Conservation (phyloP, 345 rosid species). For the Lepidium aucheri region DNA sequence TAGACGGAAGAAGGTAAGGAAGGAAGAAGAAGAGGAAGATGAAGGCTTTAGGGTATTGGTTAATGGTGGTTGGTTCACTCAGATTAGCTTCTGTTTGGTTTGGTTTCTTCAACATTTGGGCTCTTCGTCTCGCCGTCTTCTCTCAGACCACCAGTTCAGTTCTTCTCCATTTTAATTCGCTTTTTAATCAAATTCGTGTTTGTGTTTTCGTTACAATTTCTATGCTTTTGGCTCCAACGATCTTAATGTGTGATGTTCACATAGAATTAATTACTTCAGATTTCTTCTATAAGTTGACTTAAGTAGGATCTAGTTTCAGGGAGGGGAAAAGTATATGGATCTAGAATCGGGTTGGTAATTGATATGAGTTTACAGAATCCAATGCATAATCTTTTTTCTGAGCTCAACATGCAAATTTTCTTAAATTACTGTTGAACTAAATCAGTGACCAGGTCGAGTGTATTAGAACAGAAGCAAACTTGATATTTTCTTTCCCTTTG, state of each 20-base stretch:
- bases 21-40: constrained; percentile 29
- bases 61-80: constrained; percentile 77
- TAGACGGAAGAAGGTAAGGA: not conserved
- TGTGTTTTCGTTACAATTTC: not conserved
- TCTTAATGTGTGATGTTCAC: not conserved
- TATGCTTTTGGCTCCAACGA: not conserved
- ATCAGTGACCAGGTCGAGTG: constrained; percentile 14
- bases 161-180: not conserved
- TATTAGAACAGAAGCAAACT: constrained; percentile 15
- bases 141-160: constrained; percentile 57
- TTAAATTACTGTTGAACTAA: not conserved
- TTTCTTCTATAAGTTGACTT: no score
- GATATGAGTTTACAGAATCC: constrained; percentile 12
- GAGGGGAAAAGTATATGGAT: constrained; percentile 8
- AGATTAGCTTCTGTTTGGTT: constrained; percentile 94
- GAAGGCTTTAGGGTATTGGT: constrained; percentile 90
- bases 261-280: not conserved
- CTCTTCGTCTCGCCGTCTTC: constrained; percentile 86
- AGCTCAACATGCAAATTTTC: not conserved
- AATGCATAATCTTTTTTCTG: constrained; percentile 4
- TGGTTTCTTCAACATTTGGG: constrained; percentile 91
- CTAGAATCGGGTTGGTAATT: not conserved
- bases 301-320: no score
- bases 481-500: not conserved
- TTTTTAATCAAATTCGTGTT: not conserved